phyloP scores from a whole-genome alignment of 768 basidiomycete genomes.

The Pleurotus eryngii region DNA sequence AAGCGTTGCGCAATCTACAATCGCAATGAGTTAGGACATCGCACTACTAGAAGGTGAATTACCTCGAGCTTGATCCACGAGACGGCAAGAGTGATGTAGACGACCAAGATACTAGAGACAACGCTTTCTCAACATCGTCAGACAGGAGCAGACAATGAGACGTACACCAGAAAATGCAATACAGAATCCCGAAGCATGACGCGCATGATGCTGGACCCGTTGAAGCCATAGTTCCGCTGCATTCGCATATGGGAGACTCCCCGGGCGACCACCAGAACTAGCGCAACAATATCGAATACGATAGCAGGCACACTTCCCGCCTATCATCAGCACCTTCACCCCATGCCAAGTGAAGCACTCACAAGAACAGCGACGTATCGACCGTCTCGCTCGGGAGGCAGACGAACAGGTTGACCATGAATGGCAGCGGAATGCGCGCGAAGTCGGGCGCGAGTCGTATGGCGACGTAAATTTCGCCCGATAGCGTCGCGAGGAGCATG shows the following conservation, averaged over 20 bases:
- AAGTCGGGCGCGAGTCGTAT: not conserved
- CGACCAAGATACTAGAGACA: not conserved
- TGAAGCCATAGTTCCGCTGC: not conserved
- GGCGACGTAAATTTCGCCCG: not conserved
- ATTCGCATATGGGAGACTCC: not conserved
- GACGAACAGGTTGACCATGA: conserved; percentile 3
- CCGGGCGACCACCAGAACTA: not conserved
- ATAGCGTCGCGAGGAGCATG: not conserved
- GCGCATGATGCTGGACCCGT: not conserved
- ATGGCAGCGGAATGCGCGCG: not conserved
- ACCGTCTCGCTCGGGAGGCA: not conserved
- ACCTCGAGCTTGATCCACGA: not conserved
- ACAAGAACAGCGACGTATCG: conserved; percentile 4
- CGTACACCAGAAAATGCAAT: not conserved
- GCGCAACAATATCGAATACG: not conserved
- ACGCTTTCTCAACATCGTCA: not conserved
- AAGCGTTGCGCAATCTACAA: not conserved
- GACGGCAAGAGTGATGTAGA: not conserved
- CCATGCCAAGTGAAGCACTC: not conserved
- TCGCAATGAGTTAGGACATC: not conserved
- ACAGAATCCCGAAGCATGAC: conserved; percentile 1
- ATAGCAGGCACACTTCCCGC: not conserved
- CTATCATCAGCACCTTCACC: too few species aligned
- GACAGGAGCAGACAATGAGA: not conserved
- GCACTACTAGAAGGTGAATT: not conserved